phyloP scores from a whole-genome alignment of 1,139 yeast species.

The Saccharomyces hybrid region DNA sequence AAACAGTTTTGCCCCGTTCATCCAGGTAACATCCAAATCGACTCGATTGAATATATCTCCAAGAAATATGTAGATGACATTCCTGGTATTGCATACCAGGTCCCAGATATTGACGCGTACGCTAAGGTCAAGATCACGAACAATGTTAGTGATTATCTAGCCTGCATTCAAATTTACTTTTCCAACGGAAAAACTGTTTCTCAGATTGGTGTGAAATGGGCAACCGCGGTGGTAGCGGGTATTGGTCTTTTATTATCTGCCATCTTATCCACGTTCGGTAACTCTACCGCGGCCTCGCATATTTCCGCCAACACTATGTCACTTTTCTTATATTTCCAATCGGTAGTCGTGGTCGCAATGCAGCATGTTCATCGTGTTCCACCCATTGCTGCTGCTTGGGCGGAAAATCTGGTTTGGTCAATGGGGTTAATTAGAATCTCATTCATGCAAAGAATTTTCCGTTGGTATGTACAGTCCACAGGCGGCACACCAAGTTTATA shows the following conservation, averaged over 20 bases:
- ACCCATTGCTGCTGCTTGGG: slow-evolving; percentile 76
- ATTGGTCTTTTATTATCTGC: slow-evolving; percentile 67
- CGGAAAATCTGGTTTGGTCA: slow-evolving; percentile 77
- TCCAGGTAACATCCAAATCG: slow-evolving; percentile 64
- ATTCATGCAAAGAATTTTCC: slow-evolving; percentile 69
- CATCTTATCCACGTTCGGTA: slow-evolving; percentile 61
- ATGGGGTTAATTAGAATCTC: slow-evolving; percentile 66
- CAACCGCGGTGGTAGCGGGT: slow-evolving; percentile 74
- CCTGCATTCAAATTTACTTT: slow-evolving; percentile 65
- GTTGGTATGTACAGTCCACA: slow-evolving; percentile 76
- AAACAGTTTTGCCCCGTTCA: slow-evolving; percentile 73
- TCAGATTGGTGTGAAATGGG: slow-evolving; percentile 77
- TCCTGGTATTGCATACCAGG: slow-evolving; percentile 66
- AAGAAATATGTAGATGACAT: slow-evolving; percentile 41
- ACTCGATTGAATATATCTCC: slow-evolving; percentile 53
- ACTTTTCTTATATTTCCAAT: slow-evolving; percentile 66
- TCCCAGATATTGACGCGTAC: slow-evolving; percentile 74
- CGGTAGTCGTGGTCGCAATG: slow-evolving; percentile 71
- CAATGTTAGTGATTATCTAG: slow-evolving; percentile 38
- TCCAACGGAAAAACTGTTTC: slow-evolving; percentile 68
- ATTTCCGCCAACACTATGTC: slow-evolving; percentile 71
- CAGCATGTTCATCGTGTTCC: slow-evolving; percentile 66
- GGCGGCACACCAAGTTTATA: slow-evolving; percentile 66
- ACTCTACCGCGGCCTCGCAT: slow-evolving; percentile 72
- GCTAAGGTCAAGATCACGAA: slow-evolving; percentile 46